A percentile compares a stretch with the other conserved stretches of the same genome.
phyloP scores from a whole-genome alignment of 2,329 filamentous ascomycete genomes.

The Penicillium verrucosum region DNA sequence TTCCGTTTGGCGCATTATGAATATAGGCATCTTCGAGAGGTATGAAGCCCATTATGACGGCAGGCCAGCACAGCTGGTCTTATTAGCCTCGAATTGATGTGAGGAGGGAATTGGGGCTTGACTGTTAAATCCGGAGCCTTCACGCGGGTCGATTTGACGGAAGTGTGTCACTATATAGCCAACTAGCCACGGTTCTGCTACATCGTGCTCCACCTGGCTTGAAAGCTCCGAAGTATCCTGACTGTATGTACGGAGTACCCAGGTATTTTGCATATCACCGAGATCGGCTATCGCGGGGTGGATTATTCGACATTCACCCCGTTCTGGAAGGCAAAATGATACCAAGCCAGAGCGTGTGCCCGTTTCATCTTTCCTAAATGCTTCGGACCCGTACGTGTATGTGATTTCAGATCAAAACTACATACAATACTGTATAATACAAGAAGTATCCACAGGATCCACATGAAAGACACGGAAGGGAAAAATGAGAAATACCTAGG shows the following conservation, averaged over 20 bases:
- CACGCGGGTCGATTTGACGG: slow-evolving; percentile 6
- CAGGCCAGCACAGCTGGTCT: slow-evolving; percentile 7
- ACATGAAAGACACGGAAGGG: not conserved
- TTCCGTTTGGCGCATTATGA: slow-evolving; percentile 5
- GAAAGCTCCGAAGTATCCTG: slow-evolving; percentile 9
- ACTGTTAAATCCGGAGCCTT: slow-evolving; percentile 8
- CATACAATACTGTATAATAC: slow-evolving; percentile 2
- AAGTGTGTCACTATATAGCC: slow-evolving; percentile 17
- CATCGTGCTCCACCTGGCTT: slow-evolving; percentile 10
- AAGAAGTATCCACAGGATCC: not conserved
- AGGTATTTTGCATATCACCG: slow-evolving; percentile 6
- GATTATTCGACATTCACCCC: not conserved
- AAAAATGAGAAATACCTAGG: not conserved
- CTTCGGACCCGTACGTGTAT: not conserved
- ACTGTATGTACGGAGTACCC: not conserved
- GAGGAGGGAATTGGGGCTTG: slow-evolving; percentile 5
- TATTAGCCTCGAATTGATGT: slow-evolving; percentile 4
- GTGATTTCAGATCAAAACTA: not conserved
- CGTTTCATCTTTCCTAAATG: not conserved
- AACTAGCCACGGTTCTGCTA: slow-evolving; percentile 6
- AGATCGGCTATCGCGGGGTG: slow-evolving; percentile 9
- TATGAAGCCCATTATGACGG: slow-evolving; percentile 18
- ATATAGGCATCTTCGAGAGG: slow-evolving; percentile 7
- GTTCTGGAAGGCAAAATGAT: not conserved
- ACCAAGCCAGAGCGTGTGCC: not conserved